phyloP scores from a whole-genome alignment of 73 alveolate genomes.

The Paramecium pentaurelia region DNA sequence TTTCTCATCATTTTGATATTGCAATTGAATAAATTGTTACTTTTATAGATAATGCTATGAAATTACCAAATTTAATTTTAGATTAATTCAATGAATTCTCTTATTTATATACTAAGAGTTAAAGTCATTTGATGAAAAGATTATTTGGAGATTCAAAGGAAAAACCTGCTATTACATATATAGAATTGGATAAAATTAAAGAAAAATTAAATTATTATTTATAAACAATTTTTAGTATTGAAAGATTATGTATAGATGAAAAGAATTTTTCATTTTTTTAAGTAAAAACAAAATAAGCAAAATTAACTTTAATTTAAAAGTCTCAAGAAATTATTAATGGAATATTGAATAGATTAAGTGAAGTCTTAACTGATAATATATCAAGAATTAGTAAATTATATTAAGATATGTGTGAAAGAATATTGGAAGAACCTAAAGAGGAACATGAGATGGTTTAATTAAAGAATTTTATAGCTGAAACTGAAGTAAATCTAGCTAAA shows the following conservation, averaged over 20 bases:
- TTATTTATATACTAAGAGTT: slow-evolving; percentile 16
- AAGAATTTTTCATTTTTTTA: slow-evolving; percentile 39
- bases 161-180: background rate
- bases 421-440: slow-evolving; percentile 42
- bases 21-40: background rate
- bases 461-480: slow-evolving; percentile 51
- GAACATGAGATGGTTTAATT: slow-evolving; percentile 55
- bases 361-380: slow-evolving; percentile 18
- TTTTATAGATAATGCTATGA: background rate
- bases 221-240: background rate
- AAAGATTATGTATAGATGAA: slow-evolving; percentile 54
- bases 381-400: background rate
- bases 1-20: background rate
- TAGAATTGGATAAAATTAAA: slow-evolving; percentile 47
- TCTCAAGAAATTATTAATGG: slow-evolving; percentile 23
- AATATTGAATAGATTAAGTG: slow-evolving; percentile 29
- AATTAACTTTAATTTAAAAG: background rate
- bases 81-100: background rate
- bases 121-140: slow-evolving; percentile 34
- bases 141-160: slow-evolving; percentile 13
- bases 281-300: slow-evolving; percentile 51
- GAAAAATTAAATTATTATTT: background rate
- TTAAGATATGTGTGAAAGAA: slow-evolving; percentile 42
- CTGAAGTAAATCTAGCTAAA: slow-evolving; percentile 60
- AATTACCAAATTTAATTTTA: background rate